Evolutionary conservation across 1,284 basidiomycete species (phyloP).

Genomic region (Golubevia pallescens): DNA sequence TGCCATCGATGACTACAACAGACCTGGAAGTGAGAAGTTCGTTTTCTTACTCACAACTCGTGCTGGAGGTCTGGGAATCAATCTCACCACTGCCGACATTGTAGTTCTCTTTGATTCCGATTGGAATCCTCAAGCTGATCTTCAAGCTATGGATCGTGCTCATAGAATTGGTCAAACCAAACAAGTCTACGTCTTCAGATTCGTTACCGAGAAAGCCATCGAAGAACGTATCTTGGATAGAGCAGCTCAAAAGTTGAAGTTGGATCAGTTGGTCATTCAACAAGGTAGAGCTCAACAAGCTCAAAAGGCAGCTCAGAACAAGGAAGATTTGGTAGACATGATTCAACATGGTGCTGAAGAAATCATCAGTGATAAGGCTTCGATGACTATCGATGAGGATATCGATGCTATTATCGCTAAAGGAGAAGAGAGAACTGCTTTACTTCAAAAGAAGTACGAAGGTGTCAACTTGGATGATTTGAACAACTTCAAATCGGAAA

Average conservation of each 20-base stretch:
- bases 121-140: slow-evolving; percentile 98
- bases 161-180: slow-evolving; percentile 99
- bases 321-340: slow-evolving; percentile 97
- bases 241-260: slow-evolving; percentile 91
- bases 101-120: slow-evolving; percentile 98
- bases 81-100: slow-evolving; percentile 91
- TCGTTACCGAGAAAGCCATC: slow-evolving; percentile 93
- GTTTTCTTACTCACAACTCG: slow-evolving; percentile 96
- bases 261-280: slow-evolving; percentile 97
- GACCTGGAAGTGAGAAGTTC: slow-evolving; percentile 91
- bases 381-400: slow-evolving; percentile 83
- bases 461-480: slow-evolving; percentile 91
- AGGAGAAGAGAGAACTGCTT: slow-evolving; percentile 88
- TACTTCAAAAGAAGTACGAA: slow-evolving; percentile 91
- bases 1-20: slow-evolving; percentile 98
- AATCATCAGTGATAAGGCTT: slow-evolving; percentile 78
- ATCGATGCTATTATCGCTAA: slow-evolving; percentile 85
- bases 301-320: slow-evolving; percentile 75
- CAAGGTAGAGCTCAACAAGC: slow-evolving; percentile 75
- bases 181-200: slow-evolving; percentile 97
- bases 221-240: slow-evolving; percentile 97
- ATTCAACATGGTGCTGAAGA: slow-evolving; percentile 97
- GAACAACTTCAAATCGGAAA: slow-evolving; percentile 95
- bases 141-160: slow-evolving; percentile 99
- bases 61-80: slow-evolving; percentile 98